These are phyloP conservation scores for Samsoniella hepiali DNA, from an alignment of 2,329 filamentous ascomycete species.

Conservation along the genomic window DNA sequence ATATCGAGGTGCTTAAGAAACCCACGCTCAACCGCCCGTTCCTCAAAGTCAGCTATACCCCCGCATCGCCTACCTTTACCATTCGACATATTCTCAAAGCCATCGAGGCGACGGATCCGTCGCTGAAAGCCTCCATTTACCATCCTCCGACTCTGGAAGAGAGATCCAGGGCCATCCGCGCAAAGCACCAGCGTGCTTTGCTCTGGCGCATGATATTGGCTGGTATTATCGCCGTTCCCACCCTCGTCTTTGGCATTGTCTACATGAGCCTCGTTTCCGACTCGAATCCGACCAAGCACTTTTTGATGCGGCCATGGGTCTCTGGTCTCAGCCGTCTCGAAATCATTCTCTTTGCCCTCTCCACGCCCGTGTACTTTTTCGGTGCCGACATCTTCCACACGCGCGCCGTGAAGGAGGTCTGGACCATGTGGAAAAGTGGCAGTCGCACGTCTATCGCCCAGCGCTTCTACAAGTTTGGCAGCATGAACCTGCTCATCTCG, in stretches of 20 bases:
- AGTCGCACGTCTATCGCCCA: constrained; percentile 70
- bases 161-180: constrained; percentile 68
- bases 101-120: constrained; percentile 63
- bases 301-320: constrained; percentile 67
- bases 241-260: constrained; percentile 82
- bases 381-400: constrained; percentile 82
- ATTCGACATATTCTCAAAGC: constrained; percentile 69
- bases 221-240: constrained; percentile 69
- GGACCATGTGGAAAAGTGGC: constrained; percentile 70
- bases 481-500: constrained; percentile 93
- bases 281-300: constrained; percentile 55
- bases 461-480: constrained; percentile 88
- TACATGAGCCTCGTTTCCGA: constrained; percentile 79
- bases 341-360: constrained; percentile 75
- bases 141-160: constrained; percentile 83
- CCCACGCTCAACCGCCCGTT: constrained; percentile 63
- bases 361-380: constrained; percentile 84
- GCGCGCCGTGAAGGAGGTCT: constrained; percentile 74
- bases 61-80: constrained; percentile 65
- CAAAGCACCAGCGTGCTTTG: constrained; percentile 65
- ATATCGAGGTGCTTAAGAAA: constrained; percentile 51
- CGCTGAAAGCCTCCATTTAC: constrained; percentile 66
- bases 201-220: constrained; percentile 69
- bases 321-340: constrained; percentile 73
- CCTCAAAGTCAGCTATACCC: constrained; percentile 67